A percentile compares a stretch with the other conserved stretches of the same genome.
These are phyloP conservation scores for Aspergillus neotritici DNA, from an alignment of 2,329 filamentous ascomycete species.

Conservation along the genomic window DNA sequence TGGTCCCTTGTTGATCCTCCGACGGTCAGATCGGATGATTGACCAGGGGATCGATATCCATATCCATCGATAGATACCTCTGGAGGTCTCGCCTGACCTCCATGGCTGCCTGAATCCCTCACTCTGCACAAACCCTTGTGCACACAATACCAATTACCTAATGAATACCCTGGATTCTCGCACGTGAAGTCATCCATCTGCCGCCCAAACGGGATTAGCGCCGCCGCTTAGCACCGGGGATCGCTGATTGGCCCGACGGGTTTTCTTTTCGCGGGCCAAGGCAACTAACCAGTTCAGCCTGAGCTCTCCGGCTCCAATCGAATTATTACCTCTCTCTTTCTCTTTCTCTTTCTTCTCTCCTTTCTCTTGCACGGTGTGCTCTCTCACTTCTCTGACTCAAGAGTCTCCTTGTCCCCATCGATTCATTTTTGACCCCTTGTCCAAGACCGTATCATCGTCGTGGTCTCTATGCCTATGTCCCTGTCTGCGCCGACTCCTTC, in stretches of 20 bases:
- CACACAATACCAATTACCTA: no score
- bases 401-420: slow-evolving; percentile 5
- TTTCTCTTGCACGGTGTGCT: not conserved
- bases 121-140: no score
- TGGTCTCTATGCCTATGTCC: slow-evolving; percentile 31
- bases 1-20: no score
- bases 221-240: slow-evolving; percentile 12
- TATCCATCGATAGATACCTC: no score
- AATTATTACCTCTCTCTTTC: slow-evolving; percentile 1
- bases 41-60: no score
- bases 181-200: no score
- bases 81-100: no score
- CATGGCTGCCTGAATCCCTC: no score
- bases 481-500: slow-evolving; percentile 27
- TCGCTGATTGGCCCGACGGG: slow-evolving; percentile 13
- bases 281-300: slow-evolving; percentile 3
- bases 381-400: slow-evolving; percentile 4
- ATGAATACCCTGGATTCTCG: no score
- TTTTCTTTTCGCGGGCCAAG: not conserved
- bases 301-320: slow-evolving; percentile 2
- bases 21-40: no score
- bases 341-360: slow-evolving; percentile 3
- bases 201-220: slow-evolving; percentile 3
- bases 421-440: slow-evolving; percentile 2
- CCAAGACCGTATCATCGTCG: not conserved